Base-by-base conservation (phyloP, 345 rosid genomes). In the Linum usitatissimum region DNA sequence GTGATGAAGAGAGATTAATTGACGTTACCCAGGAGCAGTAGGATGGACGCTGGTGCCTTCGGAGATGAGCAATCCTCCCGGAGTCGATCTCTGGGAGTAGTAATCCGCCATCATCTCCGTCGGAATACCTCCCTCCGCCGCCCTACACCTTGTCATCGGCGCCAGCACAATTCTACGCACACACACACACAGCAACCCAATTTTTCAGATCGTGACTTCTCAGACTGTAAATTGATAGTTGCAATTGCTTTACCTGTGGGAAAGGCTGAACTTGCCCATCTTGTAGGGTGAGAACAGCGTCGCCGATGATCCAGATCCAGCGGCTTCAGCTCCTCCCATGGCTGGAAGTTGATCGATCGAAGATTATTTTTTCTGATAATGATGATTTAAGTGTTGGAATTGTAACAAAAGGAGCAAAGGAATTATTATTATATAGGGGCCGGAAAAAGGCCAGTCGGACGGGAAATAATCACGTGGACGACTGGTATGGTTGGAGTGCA, bases 91-190 rank as follows among this genome's bases (percentile, higher is more conserved):
- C 83, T 90, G 98, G 3, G 85, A 18, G 40, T 92, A 89, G 73
- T 90, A 92, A 68, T 85, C 86, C 4, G 78, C 86, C 67, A 85
- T 70, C 15, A 83, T 97, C 30, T 83, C 74, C 71, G 73, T 62
- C 5, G 97, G 96, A 55, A 87, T 70, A 57, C 87, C 86, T 55
- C 38, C 8, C 38, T 78, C 68, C 74, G 87, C 62, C 38, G 98
- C 96, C 67, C 98, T 83, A 80, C 97, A 87, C 67, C 98, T 77
- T 8, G 91, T 86, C 96, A 91, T 62, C 7, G 97, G 98, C 51
- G 95, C 97, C 17, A 89, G 79, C 76, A 89, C 95, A 68, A 92
- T 77, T 81, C 98, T 92, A 78, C 59, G 55, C 54, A n/a, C n/a
- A n/a, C n/a, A n/a, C n/a, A n/a, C n/a, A n/a, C n/a, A n/a, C n/a